Evolutionary conservation across 202 grass and related monocot genomes (phyloP).

Genomic region (Cymbopogon flexuosus): DNA sequence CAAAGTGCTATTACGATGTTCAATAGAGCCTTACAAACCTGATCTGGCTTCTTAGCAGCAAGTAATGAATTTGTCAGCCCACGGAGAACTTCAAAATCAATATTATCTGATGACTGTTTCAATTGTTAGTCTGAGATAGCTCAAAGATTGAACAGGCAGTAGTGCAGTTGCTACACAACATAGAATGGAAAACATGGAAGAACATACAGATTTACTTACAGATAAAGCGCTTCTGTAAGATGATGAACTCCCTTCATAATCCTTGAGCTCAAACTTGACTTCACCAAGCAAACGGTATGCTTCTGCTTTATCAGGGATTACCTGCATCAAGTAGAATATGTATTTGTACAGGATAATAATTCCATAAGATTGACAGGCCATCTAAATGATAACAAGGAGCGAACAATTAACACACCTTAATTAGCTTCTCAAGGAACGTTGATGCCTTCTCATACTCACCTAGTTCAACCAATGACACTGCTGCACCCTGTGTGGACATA

Average conservation of each 20-base stretch:
- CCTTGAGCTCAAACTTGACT: constrained; percentile 87
- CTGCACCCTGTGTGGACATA: constrained; percentile 55
- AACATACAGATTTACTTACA: constrained; percentile 38
- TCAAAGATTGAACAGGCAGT: constrained; percentile 8
- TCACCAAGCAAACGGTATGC: constrained; percentile 82
- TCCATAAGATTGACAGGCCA: constrained; percentile 4
- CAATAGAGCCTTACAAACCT: constrained; percentile 35
- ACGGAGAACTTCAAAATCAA: constrained; percentile 87
- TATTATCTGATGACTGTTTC: constrained; percentile 57
- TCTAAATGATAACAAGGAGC: background rate
- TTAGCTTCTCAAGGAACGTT: constrained; percentile 67
- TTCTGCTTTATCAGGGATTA: constrained; percentile 73
- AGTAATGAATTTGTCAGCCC: constrained; percentile 89
- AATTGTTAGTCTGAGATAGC: constrained; percentile 24
- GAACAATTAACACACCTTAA: constrained; percentile 44
- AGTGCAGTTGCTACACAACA: constrained; percentile 8
- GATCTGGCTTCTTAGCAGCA: constrained; percentile 75
- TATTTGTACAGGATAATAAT: constrained; percentile 26
- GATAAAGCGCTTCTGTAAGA: constrained; percentile 67
- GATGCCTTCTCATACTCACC: constrained; percentile 84
- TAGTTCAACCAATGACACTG: constrained; percentile 77
- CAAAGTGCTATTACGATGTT: background rate
- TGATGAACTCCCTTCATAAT: constrained; percentile 80
- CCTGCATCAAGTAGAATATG: constrained; percentile 45
- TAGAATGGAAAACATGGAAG: constrained; percentile 1